Evolutionary conservation across 208 protist genomes (phyloP), one percentile per base, ranked within the genome.

Genomic region (Spironucleus salmonicida): DNA sequence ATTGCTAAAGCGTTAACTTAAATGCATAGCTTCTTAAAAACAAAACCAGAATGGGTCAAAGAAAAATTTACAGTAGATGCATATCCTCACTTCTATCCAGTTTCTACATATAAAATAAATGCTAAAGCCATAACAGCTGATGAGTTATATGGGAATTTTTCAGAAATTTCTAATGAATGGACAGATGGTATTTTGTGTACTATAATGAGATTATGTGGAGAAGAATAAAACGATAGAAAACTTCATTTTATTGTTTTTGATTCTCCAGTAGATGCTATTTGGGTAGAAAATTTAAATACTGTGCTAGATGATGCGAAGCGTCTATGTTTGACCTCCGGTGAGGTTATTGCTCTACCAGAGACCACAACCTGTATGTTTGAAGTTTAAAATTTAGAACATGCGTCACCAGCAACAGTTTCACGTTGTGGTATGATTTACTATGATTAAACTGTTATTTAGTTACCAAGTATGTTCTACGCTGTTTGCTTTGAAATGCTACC

Each of bases 201-300:
- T 78, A 77, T 95, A 29, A 92, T 95, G 83, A 88, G 91, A 59
- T 71, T 84, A 40, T 49, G 75, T 4, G 74, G 61, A 23, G 88
- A 35, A 26, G 71, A 78, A n/a, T 40, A 75, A 79, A 87, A 82
- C 7, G 19, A 34, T 9, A 53, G 29, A 7, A n/a, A 80, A n/a
- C 74, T 67, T 45, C 90, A 95, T 41, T 96, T 92, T 92, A 85
- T 94, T 62, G 85, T 95, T 57, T 96, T 98, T 80, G 93, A 97
- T 86, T 93, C 93, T n/a, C 94, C 94, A 32, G 94, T 98, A 34
- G 94, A 98, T 80, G 90, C 94, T 4, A 76, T 97, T 26, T 98
- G 94, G 93, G 97, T 98, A 87, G 94, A 98, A 81, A 95, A 93
- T 80, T 92, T 97, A 91, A 98, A 98, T 85, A 96, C 93, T 1